A percentile compares a stretch with the other conserved stretches of the same genome.
These are phyloP conservation scores for Endoconidiophora laricicola DNA, from an alignment of 2,329 filamentous ascomycete species.

Conservation along the genomic window DNA sequence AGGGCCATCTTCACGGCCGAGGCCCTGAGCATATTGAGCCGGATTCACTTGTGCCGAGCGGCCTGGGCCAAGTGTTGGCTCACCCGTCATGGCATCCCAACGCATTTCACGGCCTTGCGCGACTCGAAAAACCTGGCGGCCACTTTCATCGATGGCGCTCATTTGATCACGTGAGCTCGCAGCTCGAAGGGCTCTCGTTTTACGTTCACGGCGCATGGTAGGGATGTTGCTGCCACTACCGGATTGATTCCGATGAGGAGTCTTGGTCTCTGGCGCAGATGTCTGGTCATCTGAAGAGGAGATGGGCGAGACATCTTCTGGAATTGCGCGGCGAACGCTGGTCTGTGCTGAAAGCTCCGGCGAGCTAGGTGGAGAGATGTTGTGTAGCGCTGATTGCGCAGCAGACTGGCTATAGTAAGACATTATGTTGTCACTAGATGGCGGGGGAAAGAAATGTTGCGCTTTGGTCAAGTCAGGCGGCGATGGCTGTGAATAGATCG, in stretches of 20 bases:
- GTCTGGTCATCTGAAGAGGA: conserved; percentile 26
- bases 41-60: conserved; percentile 40
- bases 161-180: conserved; percentile 23
- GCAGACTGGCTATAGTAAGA: neutral
- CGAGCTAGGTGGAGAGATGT: conserved; percentile 41
- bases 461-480: neutral
- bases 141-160: conserved; percentile 6
- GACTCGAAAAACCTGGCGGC: conserved; percentile 13
- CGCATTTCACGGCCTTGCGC: conserved; percentile 24
- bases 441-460: no score
- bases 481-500: conserved; percentile 2
- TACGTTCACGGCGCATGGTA: conserved; percentile 31
- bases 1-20: conserved; percentile 14
- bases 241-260: neutral
- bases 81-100: conserved; percentile 52
- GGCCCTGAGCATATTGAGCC: conserved; percentile 28
- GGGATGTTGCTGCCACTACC: conserved; percentile 27
- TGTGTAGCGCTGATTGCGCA: conserved; percentile 15
- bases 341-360: conserved; percentile 24
- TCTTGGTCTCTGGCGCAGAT: conserved; percentile 18
- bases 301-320: conserved; percentile 34
- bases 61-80: conserved; percentile 42
- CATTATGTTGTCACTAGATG: neutral
- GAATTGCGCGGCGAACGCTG: neutral
- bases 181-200: conserved; percentile 20